Base-by-base conservation (phyloP, 768 basidiomycete species). In the Neoboletus brunneissimus region DNA sequence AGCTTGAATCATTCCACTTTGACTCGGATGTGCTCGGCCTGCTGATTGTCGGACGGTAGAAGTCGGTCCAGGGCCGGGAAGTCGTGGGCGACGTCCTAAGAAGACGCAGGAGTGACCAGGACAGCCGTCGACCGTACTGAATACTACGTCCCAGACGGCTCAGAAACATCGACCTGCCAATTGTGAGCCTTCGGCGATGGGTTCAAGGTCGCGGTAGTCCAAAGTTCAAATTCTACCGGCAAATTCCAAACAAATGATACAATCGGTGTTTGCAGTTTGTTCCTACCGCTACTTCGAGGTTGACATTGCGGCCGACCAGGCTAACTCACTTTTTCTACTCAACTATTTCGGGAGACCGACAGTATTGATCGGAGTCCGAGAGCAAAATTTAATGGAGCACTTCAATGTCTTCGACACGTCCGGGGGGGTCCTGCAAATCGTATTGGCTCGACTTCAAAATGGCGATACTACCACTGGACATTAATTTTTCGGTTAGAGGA, bases 191-290 rank as follows among this genome's bases (percentile, higher is more conserved):
- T 44, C 37, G 37, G 29, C 38, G 18, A 15, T 18, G 25, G 15
- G 12, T 32, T 23, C 16, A 13, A 27, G 16, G 15, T 51, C n/a
- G 29, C 38, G 41, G 57, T 37, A 29, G 38, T 53, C 41, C 46
- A 58, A 51, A 56, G 15, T 34, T 48, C 35, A 23, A 27, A 49
- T 23, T 38, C 29, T 32, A 38, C 49, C n/a, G 18, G 29, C 20
- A 42, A 42, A 37, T 47, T 57, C 43, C 46, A 35, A 43, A 49
- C 58, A 49, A 32, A 40, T 40, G 47, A 37, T 20, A 8, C 37
- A 18, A 22, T 56, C 31, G 4, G 23, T 38, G 12, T 27, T 23
- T 29, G 35, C 22, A 13, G 6, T 15, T 15, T 23, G 23, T 45
- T 29, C 32, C 34, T 31, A 45, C 11, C 9, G 29, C 25, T 54